Evolutionary conservation across 495 filamentous ascomycete genomes (phyloP).

Genomic region (Thermochaetoides thermophila): DNA sequence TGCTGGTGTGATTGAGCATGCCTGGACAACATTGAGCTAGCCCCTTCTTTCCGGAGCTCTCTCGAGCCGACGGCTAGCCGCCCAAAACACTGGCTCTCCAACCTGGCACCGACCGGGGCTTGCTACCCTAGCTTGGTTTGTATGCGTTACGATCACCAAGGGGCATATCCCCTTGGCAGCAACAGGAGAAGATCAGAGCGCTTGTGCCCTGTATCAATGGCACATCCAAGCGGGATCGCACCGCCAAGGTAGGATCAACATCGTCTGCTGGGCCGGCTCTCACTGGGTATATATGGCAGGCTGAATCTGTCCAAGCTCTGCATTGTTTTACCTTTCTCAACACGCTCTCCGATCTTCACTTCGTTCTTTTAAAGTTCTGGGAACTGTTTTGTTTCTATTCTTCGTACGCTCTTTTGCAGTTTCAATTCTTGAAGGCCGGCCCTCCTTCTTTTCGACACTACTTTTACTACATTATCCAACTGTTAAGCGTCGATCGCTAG

Average conservation of each 20-base stretch:
- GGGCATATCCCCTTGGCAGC: too few relatives aligned
- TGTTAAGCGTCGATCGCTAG: conserved; percentile 13
- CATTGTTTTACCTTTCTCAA: conserved; percentile 10
- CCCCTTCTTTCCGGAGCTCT: conserved; percentile 18
- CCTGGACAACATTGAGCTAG: conserved; percentile 7
- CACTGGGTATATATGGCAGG: conserved; percentile 11
- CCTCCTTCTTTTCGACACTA: conserved; percentile 15
- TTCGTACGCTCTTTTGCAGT: conserved; percentile 24
- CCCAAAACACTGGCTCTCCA: conserved; percentile 1
- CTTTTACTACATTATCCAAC: conserved; percentile 5
- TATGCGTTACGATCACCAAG: too few relatives aligned
- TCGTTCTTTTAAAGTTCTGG: conserved; percentile 30
- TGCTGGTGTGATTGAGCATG: conserved; percentile 3
- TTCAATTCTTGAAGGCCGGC: conserved; percentile 22
- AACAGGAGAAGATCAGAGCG: conserved; percentile 8
- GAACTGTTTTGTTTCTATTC: conserved; percentile 27
- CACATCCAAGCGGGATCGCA: conserved; percentile 7
- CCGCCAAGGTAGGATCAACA: too few relatives aligned
- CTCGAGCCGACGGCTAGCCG: conserved; percentile 9
- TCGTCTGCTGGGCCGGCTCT: background rate
- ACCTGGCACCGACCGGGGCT: conserved; percentile 11
- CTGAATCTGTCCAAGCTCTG: background rate
- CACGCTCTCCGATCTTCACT: conserved; percentile 19
- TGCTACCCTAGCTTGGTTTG: too few relatives aligned
- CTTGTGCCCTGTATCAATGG: conserved; percentile 15